Conservation (phyloP, 495 filamentous ascomycete species). For the Neurospora sp. region DNA sequence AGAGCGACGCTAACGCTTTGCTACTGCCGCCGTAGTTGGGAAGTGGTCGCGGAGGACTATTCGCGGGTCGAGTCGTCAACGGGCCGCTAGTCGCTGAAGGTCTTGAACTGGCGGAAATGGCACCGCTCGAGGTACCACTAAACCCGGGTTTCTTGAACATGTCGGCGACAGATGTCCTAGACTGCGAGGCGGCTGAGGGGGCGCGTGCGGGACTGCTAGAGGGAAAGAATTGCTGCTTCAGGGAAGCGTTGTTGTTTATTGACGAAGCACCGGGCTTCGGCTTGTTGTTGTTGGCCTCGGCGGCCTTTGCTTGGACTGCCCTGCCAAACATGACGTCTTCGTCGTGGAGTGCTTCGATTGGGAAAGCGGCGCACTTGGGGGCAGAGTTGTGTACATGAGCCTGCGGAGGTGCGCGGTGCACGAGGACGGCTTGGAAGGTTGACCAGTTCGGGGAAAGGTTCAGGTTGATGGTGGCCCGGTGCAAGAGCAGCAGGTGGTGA, state of each 20-base stretch:
- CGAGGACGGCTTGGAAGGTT: constrained; percentile 1
- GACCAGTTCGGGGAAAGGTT: not conserved
- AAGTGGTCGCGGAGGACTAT: constrained; percentile 1
- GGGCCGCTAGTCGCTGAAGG: constrained; percentile 2
- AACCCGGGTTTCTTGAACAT: constrained; percentile 13
- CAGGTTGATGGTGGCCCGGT: constrained; percentile 12
- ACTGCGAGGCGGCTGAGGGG: constrained; percentile 11
- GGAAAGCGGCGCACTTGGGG: not conserved
- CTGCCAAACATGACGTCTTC: constrained; percentile 14
- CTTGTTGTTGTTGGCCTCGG: constrained; percentile 4
- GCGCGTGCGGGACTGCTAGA: constrained; percentile 33
- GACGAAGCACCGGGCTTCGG: constrained; percentile 11
- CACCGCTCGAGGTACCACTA: not conserved
- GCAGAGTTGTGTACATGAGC: constrained; percentile 6
- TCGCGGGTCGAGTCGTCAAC: constrained; percentile 6
- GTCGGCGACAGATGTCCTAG: constrained; percentile 20
- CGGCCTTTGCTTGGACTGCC: constrained; percentile 11
- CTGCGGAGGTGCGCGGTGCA: not conserved
- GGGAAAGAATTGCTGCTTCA: constrained; percentile 37
- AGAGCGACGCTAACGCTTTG: constrained; percentile 28
- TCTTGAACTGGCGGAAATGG: not conserved
- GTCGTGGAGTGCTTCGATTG: not conserved
- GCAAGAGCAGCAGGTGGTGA: constrained; percentile 15
- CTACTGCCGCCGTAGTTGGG: not conserved
- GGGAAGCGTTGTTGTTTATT: constrained; percentile 12